Conservation (phyloP, 2,329 filamentous ascomycete genomes). For the Fusarium musae region DNA sequence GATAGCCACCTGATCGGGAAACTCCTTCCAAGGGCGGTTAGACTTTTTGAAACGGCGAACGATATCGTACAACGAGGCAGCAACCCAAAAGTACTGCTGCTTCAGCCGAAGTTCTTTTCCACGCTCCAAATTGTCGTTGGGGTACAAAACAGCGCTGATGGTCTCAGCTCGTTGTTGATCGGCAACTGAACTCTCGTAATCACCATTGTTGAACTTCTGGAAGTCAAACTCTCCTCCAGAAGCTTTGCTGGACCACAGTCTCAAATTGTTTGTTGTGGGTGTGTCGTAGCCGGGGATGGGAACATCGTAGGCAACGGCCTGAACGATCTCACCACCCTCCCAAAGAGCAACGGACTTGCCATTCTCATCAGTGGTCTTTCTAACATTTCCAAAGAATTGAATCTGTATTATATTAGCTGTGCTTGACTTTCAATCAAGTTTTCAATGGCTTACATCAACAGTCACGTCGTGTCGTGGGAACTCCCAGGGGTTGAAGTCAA, state of each 20-base stretch:
- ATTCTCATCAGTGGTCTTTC: slow-evolving; percentile 77
- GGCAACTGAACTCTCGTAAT: slow-evolving; percentile 98
- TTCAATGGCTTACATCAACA: slow-evolving; percentile 72
- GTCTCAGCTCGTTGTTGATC: slow-evolving; percentile 99
- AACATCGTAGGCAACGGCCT: slow-evolving; percentile 93
- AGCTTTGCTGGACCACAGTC: slow-evolving; percentile 97
- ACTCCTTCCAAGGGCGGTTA: slow-evolving; percentile 89
- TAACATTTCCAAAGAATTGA: slow-evolving; percentile 92
- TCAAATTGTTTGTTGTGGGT: slow-evolving; percentile 92
- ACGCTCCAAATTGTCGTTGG: slow-evolving; percentile 95
- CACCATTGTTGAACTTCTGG: slow-evolving; percentile 98
- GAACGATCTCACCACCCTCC: slow-evolving; percentile 94
- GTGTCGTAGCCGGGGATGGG: slow-evolving; percentile 92
- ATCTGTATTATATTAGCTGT: slow-evolving; percentile 60
- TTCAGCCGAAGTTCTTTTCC: slow-evolving; percentile 98
- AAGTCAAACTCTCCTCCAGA: slow-evolving; percentile 98
- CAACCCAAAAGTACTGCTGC: slow-evolving; percentile 99
- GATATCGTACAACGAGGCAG: slow-evolving; percentile 95
- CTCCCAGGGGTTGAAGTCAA: slow-evolving; percentile 99
- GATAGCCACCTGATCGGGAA: slow-evolving; percentile 94
- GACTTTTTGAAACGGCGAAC: slow-evolving; percentile 98
- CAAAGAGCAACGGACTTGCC: slow-evolving; percentile 82
- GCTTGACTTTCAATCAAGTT: background rate
- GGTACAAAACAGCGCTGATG: slow-evolving; percentile 96
- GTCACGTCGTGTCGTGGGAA: slow-evolving; percentile 95